Evolutionary conservation across 768 basidiomycete species (phyloP).

Genomic region (Phaeotremella fagi): DNA sequence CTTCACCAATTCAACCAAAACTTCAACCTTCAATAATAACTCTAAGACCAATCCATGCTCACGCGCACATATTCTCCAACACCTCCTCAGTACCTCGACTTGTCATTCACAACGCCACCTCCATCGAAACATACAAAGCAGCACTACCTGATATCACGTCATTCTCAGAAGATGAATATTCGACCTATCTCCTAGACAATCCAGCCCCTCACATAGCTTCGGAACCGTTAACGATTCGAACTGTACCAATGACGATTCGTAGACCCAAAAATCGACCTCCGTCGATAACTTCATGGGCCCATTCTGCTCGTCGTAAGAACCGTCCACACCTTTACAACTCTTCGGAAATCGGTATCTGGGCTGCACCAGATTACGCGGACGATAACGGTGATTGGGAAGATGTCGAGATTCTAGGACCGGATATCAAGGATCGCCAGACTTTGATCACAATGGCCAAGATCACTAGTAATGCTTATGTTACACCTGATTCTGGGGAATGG

Average conservation of each 20-base stretch:
- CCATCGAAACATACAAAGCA: not conserved
- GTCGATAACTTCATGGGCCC: constrained; percentile 32
- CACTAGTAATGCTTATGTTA: constrained; percentile 74
- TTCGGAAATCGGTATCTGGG: constrained; percentile 11
- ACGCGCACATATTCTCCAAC: constrained; percentile 23
- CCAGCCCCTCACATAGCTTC: constrained; percentile 3
- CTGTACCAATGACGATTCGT: constrained; percentile 28
- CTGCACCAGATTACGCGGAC: constrained; percentile 32
- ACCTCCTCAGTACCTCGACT: constrained; percentile 8
- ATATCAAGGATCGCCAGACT: constrained; percentile 66
- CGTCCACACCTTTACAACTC: not conserved
- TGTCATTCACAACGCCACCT: constrained; percentile 29
- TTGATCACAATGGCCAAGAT: constrained; percentile 79
- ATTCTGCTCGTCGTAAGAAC: constrained; percentile 10
- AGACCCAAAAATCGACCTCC: constrained; percentile 34
- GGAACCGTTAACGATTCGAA: constrained; percentile 26
- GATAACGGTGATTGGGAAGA: constrained; percentile 58
- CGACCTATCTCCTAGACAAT: constrained; percentile 9
- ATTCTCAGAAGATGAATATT: constrained; percentile 2
- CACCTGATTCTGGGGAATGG: constrained; percentile 64
- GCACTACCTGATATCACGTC: not conserved
- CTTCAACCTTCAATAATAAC: constrained; percentile 12
- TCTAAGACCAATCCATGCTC: constrained; percentile 44
- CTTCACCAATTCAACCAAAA: constrained; percentile 5
- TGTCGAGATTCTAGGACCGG: constrained; percentile 63